Percentiles rank a stretch among this genome's conserved stretches.
Evolutionary conservation across 75 land plant species (phyloP).

Genomic region (Adiantum capillusveneris): DNA sequence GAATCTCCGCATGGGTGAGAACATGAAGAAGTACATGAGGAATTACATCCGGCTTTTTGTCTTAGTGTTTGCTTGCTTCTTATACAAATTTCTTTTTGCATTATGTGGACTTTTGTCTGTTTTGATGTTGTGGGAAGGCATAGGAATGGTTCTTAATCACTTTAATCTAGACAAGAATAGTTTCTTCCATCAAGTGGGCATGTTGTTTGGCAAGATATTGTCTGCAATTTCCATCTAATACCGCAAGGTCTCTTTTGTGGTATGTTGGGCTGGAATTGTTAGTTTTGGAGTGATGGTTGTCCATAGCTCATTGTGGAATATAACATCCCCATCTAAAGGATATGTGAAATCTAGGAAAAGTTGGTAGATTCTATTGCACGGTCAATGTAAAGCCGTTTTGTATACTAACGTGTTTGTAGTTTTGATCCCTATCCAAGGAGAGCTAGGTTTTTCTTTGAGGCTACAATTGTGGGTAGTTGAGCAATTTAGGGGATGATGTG

Average conservation of each 20-base stretch:
- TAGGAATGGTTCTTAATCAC: slow-evolving; percentile 41
- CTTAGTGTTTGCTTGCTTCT: slow-evolving; percentile 50
- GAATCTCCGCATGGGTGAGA: slow-evolving; percentile 76
- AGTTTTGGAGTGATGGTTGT: slow-evolving; percentile 37
- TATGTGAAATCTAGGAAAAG: too few species aligned
- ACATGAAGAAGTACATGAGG: slow-evolving; percentile 65
- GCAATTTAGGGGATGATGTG: too few species aligned
- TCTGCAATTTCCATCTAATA: slow-evolving; percentile 38
- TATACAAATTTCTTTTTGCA: slow-evolving; percentile 79
- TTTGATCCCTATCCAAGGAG: too few species aligned
- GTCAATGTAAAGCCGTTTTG: too few species aligned
- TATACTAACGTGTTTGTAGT: too few species aligned
- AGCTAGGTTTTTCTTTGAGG: too few species aligned
- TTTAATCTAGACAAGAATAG: slow-evolving; percentile 36
- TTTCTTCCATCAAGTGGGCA: slow-evolving; percentile 23
- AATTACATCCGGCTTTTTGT: slow-evolving; percentile 59
- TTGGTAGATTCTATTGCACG: too few species aligned
- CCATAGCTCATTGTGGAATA: slow-evolving; percentile 7
- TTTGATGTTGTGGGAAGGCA: slow-evolving; percentile 65
- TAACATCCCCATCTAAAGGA: not conserved
- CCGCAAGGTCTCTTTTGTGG: slow-evolving; percentile 63
- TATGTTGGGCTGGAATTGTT: slow-evolving; percentile 52
- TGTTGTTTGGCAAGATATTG: slow-evolving; percentile 40
- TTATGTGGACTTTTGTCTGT: slow-evolving; percentile 58
- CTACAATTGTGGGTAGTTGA: too few species aligned